Evolutionary conservation across 1,284 basidiomycete genomes (phyloP), one percentile per base, ranked within the genome.

Genomic region (Tranzscheliella williamsii): DNA sequence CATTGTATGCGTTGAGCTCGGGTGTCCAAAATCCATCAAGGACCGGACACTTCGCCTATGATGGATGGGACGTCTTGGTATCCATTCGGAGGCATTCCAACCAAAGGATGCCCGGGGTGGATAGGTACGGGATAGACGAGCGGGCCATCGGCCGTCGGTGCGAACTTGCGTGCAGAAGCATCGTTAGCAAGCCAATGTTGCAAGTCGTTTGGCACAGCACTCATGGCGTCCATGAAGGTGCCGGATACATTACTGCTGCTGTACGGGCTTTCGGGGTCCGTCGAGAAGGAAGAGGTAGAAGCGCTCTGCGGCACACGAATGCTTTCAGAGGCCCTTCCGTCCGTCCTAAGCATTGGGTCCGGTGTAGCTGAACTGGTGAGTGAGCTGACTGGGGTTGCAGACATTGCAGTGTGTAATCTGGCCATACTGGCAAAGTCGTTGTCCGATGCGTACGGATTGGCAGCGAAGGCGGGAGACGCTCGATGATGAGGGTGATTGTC

Each of bases 251-350:
- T 34, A 20, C 11, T 9, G 32, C 17, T 34, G 32, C 32, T 18
- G 11, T 11, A 11, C 4, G 52, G 52, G 4, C 47, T 62, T 20
- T 62, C 52, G 31, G 51, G 48, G 15, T 62, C 58, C 4, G 58
- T 55, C 30, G 58, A 62, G 18, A 42, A 30, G 32, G 40, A 39
- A 6, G 56, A 49, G 20, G 36, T 38, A 13, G 58, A 44, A 16
- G 39, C 45, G n/a, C 43, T 37, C n/a, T n/a, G n/a, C n/a, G n/a
- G n/a, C n/a, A n/a, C n/a, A n/a, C n/a, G n/a, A n/a, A n/a, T n/a
- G n/a, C n/a, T 15, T 27, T 27, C 26, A 27, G 26, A 27, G 26
- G 15, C 8, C 26, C 8, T 40, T 30, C 16, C 35, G 42, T n/a
- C n/a, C n/a, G n/a, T n/a, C n/a, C n/a, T n/a, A n/a, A n/a, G n/a